Conservation (phyloP, 192 early-diverging fungal species). For the Backusella luteola region DNA sequence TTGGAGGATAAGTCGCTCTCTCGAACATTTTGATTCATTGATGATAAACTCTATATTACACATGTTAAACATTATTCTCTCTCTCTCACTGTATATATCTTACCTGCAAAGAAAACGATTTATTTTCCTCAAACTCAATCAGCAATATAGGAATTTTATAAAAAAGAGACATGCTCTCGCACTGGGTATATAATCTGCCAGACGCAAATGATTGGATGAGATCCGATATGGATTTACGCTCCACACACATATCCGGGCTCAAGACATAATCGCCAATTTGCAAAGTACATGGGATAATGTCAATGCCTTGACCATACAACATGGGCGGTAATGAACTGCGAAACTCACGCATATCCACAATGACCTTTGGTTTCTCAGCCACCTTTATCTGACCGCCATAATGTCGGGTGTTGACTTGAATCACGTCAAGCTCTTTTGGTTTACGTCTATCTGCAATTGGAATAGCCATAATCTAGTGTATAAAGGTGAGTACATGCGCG, state of each 20-base stretch:
- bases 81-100: conserved; percentile 39
- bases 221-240: conserved; percentile 91
- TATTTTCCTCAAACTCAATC: conserved; percentile 90
- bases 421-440: conserved; percentile 8
- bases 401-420: conserved; percentile 55
- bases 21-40: conserved; percentile 55
- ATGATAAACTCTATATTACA: conserved; percentile 35
- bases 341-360: conserved; percentile 95
- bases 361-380: conserved; percentile 39
- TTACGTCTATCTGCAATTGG: conserved; percentile 52
- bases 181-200: conserved; percentile 86
- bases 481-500: not conserved
- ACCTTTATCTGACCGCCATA: conserved; percentile 55
- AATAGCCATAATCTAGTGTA: conserved; percentile 69
- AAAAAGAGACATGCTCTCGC: conserved; percentile 82
- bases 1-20: conserved; percentile 68
- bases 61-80: not conserved
- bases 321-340: conserved; percentile 85
- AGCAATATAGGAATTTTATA: conserved; percentile 80
- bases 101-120: conserved; percentile 77
- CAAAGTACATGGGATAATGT: conserved; percentile 79
- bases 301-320: conserved; percentile 74
- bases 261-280: conserved; percentile 94
- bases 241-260: conserved; percentile 81
- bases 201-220: conserved; percentile 79